These are phyloP conservation scores for Ophiosphaerella korrae DNA, from an alignment of 2,329 filamentous ascomycete species.

Conservation along the genomic window DNA sequence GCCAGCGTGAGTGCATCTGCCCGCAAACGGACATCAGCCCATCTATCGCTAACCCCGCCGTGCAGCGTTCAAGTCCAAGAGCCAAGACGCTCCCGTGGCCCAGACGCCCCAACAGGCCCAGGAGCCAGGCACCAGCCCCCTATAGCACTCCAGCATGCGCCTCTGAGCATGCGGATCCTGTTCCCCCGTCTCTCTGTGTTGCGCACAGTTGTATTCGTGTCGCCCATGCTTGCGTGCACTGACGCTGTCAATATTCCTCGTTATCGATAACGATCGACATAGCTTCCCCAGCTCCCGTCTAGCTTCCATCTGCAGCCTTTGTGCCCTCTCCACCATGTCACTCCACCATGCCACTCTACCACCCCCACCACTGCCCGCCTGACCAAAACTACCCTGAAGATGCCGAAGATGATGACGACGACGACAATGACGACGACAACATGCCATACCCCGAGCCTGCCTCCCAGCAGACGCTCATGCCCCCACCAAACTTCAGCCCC, in stretches of 20 bases:
- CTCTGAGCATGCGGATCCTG: too few species aligned
- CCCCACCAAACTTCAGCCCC: slow-evolving; percentile 67
- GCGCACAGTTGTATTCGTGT: neutral
- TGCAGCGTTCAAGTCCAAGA: slow-evolving; percentile 48
- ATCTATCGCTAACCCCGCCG: slow-evolving; percentile 15
- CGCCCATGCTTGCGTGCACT: slow-evolving; percentile 26
- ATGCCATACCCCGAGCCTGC: slow-evolving; percentile 41
- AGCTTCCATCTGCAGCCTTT: slow-evolving; percentile 22
- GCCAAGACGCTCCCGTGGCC: slow-evolving; percentile 34
- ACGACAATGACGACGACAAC: slow-evolving; percentile 31
- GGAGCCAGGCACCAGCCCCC: slow-evolving; percentile 27
- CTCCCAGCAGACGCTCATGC: slow-evolving; percentile 43
- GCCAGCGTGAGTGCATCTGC: slow-evolving; percentile 71
- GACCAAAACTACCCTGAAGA: slow-evolving; percentile 27
- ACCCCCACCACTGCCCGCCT: slow-evolving; percentile 18
- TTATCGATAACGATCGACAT: slow-evolving; percentile 27
- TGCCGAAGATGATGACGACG: slow-evolving; percentile 32
- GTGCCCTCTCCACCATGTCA: slow-evolving; percentile 36
- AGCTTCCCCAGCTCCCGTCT: slow-evolving; percentile 27
- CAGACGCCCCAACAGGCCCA: slow-evolving; percentile 17
- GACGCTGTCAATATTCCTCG: slow-evolving; percentile 8
- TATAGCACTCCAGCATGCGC: neutral
- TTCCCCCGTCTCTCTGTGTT: neutral
- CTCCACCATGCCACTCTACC: slow-evolving; percentile 25
- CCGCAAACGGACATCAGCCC: too few species aligned